Conservation (phyloP, 2,329 filamentous ascomycete species). For the Pseudogymnoascus sp. region DNA sequence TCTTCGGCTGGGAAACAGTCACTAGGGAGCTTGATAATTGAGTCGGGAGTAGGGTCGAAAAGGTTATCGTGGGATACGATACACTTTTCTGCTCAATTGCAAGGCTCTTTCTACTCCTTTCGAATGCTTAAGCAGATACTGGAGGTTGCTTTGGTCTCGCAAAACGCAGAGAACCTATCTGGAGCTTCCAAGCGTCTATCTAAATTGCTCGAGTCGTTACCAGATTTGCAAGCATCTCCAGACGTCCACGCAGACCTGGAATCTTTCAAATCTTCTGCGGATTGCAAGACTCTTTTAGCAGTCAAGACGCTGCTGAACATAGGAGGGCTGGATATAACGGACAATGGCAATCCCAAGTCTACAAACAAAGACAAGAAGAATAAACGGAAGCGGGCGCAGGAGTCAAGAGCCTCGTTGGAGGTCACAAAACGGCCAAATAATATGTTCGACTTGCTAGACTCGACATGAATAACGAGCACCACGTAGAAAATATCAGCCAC, state of each 20-base stretch:
- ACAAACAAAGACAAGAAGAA: slow-evolving; percentile 2
- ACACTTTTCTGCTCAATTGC: slow-evolving; percentile 25
- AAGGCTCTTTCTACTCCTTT: slow-evolving; percentile 27
- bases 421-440: slow-evolving; percentile 1
- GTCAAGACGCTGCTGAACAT: not conserved
- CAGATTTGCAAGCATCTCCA: not conserved
- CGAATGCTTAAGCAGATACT: slow-evolving; percentile 26
- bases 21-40: slow-evolving; percentile 9
- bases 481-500: not conserved
- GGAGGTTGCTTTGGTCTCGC: slow-evolving; percentile 11
- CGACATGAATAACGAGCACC: not conserved
- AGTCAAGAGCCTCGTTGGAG: not conserved
- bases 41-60: not conserved
- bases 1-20: slow-evolving; percentile 17
- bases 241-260: not conserved
- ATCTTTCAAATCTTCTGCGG: not conserved
- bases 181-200: not conserved
- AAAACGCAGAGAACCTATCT: not conserved
- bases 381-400: slow-evolving; percentile 1
- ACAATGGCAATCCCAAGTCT: not conserved
- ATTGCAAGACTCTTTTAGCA: not conserved
- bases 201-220: not conserved
- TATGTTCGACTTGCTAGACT: not conserved
- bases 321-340: not conserved
- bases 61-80: slow-evolving; percentile 25